phyloP scores from a whole-genome alignment of 176 grass and related monocot genomes.

The Oryza meridionalis region DNA sequence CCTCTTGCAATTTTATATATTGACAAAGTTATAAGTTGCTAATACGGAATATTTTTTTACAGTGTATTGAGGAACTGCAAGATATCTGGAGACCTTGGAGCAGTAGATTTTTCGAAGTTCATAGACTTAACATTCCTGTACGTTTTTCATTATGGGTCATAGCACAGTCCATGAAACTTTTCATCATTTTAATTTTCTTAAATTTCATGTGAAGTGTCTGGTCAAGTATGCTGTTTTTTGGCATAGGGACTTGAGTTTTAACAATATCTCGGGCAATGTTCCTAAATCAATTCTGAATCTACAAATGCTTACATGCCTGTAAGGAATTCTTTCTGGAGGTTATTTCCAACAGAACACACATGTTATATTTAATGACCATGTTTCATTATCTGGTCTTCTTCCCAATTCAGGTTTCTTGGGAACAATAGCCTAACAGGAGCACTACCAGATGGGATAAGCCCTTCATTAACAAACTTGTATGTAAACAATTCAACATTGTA shows the following conservation, averaged over 20 bases:
- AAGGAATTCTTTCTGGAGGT: slow-evolving; percentile 40
- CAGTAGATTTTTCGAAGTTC: slow-evolving; percentile 58
- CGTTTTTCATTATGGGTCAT: slow-evolving; percentile 15
- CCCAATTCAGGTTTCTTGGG: slow-evolving; percentile 78
- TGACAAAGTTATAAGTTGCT: too few relatives aligned
- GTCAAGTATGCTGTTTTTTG: neutral
- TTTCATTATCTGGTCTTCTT: neutral
- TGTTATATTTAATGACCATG: neutral
- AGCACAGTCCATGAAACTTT: neutral
- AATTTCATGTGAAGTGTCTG: neutral
- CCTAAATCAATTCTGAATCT: slow-evolving; percentile 72
- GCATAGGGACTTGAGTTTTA: slow-evolving; percentile 88
- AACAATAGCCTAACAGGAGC: slow-evolving; percentile 83
- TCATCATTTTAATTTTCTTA: neutral
- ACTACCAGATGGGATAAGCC: slow-evolving; percentile 56
- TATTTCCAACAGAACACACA: neutral
- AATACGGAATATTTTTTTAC: neutral
- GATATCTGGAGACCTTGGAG: slow-evolving; percentile 64
- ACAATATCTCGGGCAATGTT: slow-evolving; percentile 82
- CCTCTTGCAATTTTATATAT: too few relatives aligned
- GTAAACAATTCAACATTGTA: neutral
- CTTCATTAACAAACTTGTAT: slow-evolving; percentile 66
- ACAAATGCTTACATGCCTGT: slow-evolving; percentile 56
- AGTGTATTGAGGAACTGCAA: slow-evolving; percentile 82
- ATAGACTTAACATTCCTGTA: slow-evolving; percentile 50